Base-by-base conservation (phyloP, 768 basidiomycete species). In the Suillus cothurnatus region DNA sequence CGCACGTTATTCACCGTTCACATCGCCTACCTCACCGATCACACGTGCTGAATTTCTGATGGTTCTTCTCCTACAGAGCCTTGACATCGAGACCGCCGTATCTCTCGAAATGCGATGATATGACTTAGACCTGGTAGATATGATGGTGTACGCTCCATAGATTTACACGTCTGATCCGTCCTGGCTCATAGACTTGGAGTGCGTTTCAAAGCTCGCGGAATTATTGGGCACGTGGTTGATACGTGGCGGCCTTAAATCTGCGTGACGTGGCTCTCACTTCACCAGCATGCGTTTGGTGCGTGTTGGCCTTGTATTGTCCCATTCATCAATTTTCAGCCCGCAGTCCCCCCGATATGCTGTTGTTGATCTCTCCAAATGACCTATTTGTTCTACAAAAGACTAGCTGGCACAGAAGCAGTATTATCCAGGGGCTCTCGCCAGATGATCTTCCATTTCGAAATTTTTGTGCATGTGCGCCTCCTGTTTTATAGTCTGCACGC, bases 331-430 rank as follows among this genome's bases (percentile, higher is more conserved):
- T 59, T 19, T 59, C 6, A 19, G 41, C 58, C 38, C 39, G 38
- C 58, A 59, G 58, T 38, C 39, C 38, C 17, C 56, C 58, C 58
- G 58, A 59, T 59, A 59, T 59, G 39, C 58, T 59, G 58, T 59
- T 59, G 39, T 21, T 59, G 58, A 59, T 59, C 38, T 58, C 57
- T 38, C 26, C 57, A 58, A 3, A 58, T 38, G 38, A 58, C 9
- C 53, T 55, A 3, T 57, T 57, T 11, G 23, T 17, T 9, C 57
- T 28, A 26, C 3, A 59, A 59, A 59, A 41, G 58, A 41, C 12
- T 14, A 41, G 58, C 28, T 12, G 58, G 38, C 38, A 19, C 3
- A 41, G 26, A 59, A 59, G 38, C 39, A 12, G 58, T 31, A 21
- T 28, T 26, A 28, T 19, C 57, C 11, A 59, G 26, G 36, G 36